Conservation (phyloP, 768 basidiomycete species). For the Flagelloscypha sp. region DNA sequence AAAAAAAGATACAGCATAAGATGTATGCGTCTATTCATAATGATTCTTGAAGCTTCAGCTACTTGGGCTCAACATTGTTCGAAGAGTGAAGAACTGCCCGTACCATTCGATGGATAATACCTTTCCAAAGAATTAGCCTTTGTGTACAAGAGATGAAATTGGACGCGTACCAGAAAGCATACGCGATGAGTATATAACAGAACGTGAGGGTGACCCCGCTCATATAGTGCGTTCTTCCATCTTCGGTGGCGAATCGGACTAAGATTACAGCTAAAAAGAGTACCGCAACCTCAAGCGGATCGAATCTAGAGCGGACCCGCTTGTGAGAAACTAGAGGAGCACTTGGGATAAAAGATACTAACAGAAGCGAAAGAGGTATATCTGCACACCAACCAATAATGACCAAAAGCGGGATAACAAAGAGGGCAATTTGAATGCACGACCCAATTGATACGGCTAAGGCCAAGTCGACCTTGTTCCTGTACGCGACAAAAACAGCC, state of each 20-base stretch:
- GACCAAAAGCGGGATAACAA: slow-evolving; percentile 32
- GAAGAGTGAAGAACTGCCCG: no score
- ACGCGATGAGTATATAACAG: no score
- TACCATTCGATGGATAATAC: no score
- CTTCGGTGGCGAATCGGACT: slow-evolving; percentile 5
- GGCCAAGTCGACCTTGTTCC: slow-evolving; percentile 34
- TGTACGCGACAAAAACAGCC: slow-evolving; percentile 32
- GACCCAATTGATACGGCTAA: slow-evolving; percentile 36
- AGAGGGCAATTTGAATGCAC: slow-evolving; percentile 35
- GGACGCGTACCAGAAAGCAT: no score
- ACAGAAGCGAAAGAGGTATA: slow-evolving; percentile 28
- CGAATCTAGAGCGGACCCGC: slow-evolving; percentile 15
- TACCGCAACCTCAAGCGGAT: slow-evolving; percentile 18
- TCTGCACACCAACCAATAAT: slow-evolving; percentile 32
- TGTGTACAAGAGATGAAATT: no score
- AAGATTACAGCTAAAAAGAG: slow-evolving; percentile 5
- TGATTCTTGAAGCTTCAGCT: no score
- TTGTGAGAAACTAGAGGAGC: background rate
- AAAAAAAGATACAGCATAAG: no score
- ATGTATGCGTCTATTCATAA: no score
- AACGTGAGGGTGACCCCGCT: no score
- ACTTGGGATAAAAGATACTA: background rate
- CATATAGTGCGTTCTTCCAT: slow-evolving; percentile 7
- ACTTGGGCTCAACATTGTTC: no score
- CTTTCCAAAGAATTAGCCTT: no score